phyloP scores from a whole-genome alignment of 371 early-diverging fungal genomes.

The Mortierella sp. region DNA sequence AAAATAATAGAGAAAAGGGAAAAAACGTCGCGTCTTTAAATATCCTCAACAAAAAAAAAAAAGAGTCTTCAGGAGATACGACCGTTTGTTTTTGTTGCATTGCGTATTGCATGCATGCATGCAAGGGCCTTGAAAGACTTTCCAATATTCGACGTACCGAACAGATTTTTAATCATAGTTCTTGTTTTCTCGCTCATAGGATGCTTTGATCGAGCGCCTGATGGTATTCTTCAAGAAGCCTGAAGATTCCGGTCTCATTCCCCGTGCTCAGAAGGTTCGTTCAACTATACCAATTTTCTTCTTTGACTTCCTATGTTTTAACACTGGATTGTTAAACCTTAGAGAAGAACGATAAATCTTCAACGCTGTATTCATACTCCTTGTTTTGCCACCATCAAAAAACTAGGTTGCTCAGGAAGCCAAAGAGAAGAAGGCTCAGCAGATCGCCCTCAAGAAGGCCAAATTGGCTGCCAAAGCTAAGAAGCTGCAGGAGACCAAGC shows the following conservation, averaged over 20 bases:
- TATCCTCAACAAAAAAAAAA: no score
- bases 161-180: neutral
- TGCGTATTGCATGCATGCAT: neutral
- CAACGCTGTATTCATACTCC: neutral
- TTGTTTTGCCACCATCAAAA: neutral
- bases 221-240: slow-evolving; percentile 54
- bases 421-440: slow-evolving; percentile 42
- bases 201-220: slow-evolving; percentile 47
- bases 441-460: slow-evolving; percentile 39
- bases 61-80: no score
- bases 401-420: slow-evolving; percentile 21
- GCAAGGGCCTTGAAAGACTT: no score
- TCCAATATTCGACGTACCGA: neutral
- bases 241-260: slow-evolving; percentile 47
- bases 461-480: slow-evolving; percentile 29
- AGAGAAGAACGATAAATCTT: neutral
- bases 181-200: slow-evolving; percentile 15
- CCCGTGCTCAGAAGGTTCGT: slow-evolving; percentile 43
- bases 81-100: no score
- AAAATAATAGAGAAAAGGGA: neutral
- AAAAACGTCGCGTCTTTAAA: no score
- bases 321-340: neutral
- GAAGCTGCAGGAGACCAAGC: slow-evolving; percentile 23
- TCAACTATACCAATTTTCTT: neutral
- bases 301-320: neutral